Evolutionary conservation across 345 rosid species (phyloP), one percentile per base, ranked within the genome.

Genomic region (Rhizophora mangle): DNA sequence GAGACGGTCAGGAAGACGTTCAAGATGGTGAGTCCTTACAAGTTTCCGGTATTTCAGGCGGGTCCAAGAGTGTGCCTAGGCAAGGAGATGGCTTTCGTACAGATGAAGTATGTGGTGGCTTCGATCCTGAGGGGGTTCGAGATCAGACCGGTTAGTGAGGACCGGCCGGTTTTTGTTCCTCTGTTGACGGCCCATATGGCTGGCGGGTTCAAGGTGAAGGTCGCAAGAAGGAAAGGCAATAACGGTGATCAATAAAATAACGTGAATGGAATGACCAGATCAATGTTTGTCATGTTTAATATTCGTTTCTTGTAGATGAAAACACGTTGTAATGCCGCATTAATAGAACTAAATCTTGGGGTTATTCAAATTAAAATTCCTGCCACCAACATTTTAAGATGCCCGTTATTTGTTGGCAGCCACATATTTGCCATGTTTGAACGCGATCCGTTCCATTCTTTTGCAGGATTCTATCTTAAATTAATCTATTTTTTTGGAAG

Each of bases 11-110:
- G 26, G 11, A 63, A 59, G 37, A 22, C 27, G 34, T 2, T 68
- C 65, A 74, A 63, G 32, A 7, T 29, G 68, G 69, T 74, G 52
- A 52, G 79, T 68, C 89, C 90, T 0, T 89, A 69, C 52, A 83
- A 79, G 74, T 89, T 82, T 55, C 89, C 92, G 4, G 85, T 89
- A 51, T 89, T 89, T 30, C 96, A 89, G 68, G 96, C 92, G 2
- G 92, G 96, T 71, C 96, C 92, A 19, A 87, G 92, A 71, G 82
- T 87, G 52, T 89, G 96, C 70, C 74, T 89, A 0, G 96, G 96
- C 1, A 88, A 87, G 65, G 86, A 89, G 69, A 89, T 87, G 96
- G 96, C 92, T n/a, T 82, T 84, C 55, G 29, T 82, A 61, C 90
- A 89, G 80, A 89, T 89, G 92, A 89, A 82, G 61, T 84, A 81